Base-by-base conservation (phyloP, 371 early-diverging fungal genomes). In the Mucor lusitanicus region DNA sequence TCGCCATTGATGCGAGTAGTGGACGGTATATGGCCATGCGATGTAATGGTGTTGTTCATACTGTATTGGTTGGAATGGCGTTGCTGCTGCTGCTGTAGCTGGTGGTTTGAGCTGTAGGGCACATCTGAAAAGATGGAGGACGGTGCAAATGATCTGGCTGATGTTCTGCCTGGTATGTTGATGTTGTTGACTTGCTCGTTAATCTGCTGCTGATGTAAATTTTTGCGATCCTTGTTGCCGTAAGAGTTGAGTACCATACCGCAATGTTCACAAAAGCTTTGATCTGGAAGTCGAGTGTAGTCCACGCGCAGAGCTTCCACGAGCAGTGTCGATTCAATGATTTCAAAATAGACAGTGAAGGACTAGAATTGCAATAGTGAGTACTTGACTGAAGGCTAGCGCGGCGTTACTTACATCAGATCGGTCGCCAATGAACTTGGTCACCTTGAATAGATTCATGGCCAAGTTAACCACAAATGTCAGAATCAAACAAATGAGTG, bases 271-370 rank as follows among this genome's bases (percentile, higher is more conserved):
- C 81, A 81, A 28, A 78, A 72, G 2, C 71, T 62, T 68, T 75
- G 67, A 19, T 70, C 69, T 12, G 70, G 68, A 39, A 74, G 68
- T 7, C 69, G 64, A 12, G 61, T 59, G 32, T 74, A 68, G 60
- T 83, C 83, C 5, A 78, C 73, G n/a, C 79, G 46, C 17, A 81
- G 50, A 3, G 82, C 82, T 65, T 81, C 82, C 0, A 81, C 82
- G 6, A 81, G 58, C 12, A 81, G 39, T 7, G 82, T 79, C 1
- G 82, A 81, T 62, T 81, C 82, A 21, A 81, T 71, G 12, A 79
- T 53, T 50, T 77, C 70, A 53, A 81, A 81, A 54, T 77, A 81
- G 0, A 73, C 74, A 11, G 82, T 81, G 48, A 83, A 77, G 6
- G 78, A 64, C 81, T 81, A 48, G 11, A 9, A 46, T n/a, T 46